Conservation (phyloP, 164 flowering plant genomes). For the Berberis thunbergii region DNA sequence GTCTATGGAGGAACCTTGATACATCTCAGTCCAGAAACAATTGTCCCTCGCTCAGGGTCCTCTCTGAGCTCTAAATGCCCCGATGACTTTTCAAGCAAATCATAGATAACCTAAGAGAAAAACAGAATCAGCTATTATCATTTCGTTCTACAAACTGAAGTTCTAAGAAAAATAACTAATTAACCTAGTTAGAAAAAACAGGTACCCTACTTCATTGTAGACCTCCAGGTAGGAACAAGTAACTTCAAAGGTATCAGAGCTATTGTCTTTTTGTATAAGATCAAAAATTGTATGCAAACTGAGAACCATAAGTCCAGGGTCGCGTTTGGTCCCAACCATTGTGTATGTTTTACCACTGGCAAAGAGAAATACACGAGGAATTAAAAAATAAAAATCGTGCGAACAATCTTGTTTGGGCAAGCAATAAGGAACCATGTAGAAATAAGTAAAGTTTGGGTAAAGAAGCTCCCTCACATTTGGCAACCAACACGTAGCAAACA, state of each 20-base stretch:
- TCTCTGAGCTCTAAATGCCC: slow-evolving; percentile 91
- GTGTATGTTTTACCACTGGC: slow-evolving; percentile 89
- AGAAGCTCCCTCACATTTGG: too few species aligned
- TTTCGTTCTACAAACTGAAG: neutral
- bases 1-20: slow-evolving; percentile 51
- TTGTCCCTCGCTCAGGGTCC: slow-evolving; percentile 78
- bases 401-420: too few species aligned
- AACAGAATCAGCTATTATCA: slow-evolving; percentile 10
- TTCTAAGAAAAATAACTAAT: neutral
- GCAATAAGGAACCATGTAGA: too few species aligned
- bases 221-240: slow-evolving; percentile 92
- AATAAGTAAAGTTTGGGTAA: too few species aligned
- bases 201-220: slow-evolving; percentile 70
- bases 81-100: slow-evolving; percentile 84
- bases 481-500: too few species aligned
- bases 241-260: slow-evolving; percentile 73
- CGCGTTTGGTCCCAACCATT: slow-evolving; percentile 73
- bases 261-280: slow-evolving; percentile 46
- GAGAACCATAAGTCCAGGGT: slow-evolving; percentile 94
- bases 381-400: too few species aligned
- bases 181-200: slow-evolving; percentile 8
- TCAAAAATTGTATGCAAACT: slow-evolving; percentile 76
- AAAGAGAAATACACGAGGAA: slow-evolving; percentile 3
- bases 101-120: slow-evolving; percentile 69
- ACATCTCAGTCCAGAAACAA: slow-evolving; percentile 74